Conservation (phyloP, 75 land plant species). For the Pinus taeda region DNA sequence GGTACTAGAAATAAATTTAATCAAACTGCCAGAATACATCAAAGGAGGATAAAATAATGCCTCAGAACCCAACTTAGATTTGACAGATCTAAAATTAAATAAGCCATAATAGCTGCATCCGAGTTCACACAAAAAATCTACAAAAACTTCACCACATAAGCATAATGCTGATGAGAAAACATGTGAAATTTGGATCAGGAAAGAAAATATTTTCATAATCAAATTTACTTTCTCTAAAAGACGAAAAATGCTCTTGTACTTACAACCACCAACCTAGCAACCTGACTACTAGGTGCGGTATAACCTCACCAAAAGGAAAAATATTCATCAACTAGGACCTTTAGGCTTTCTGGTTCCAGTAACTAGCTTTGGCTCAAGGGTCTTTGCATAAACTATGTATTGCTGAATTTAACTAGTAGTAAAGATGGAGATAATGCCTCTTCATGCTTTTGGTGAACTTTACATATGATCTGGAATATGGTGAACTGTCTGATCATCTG, state of each 20-base stretch:
- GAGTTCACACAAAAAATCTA: slow-evolving; percentile 61
- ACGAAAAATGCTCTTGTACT: not conserved
- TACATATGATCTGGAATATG: slow-evolving; percentile 85
- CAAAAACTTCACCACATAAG: slow-evolving; percentile 90
- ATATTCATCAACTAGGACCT: slow-evolving; percentile 85
- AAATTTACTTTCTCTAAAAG: not conserved
- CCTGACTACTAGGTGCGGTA: slow-evolving; percentile 76
- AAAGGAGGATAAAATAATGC: not conserved
- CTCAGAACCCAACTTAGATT: not conserved
- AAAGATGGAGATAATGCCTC: slow-evolving; percentile 75
- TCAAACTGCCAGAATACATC: not conserved
- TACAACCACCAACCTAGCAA: slow-evolving; percentile 11
- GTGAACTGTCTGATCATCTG: slow-evolving; percentile 81
- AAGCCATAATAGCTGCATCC: not conserved
- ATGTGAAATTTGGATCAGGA: not conserved
- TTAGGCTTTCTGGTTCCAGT: slow-evolving; percentile 68
- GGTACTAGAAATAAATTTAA: not conserved
- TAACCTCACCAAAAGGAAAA: slow-evolving; percentile 85
- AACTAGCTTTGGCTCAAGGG: slow-evolving; percentile 75
- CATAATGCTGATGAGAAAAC: not conserved
- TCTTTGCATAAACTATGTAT: slow-evolving; percentile 86
- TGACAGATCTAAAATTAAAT: not conserved
- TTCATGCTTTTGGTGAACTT: slow-evolving; percentile 88
- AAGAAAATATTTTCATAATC: too few species aligned
- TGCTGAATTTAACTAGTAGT: slow-evolving; percentile 81